phyloP scores from a whole-genome alignment of 225 moss, liverwort and hornwort species.

The Antitrichia curtipendula region DNA sequence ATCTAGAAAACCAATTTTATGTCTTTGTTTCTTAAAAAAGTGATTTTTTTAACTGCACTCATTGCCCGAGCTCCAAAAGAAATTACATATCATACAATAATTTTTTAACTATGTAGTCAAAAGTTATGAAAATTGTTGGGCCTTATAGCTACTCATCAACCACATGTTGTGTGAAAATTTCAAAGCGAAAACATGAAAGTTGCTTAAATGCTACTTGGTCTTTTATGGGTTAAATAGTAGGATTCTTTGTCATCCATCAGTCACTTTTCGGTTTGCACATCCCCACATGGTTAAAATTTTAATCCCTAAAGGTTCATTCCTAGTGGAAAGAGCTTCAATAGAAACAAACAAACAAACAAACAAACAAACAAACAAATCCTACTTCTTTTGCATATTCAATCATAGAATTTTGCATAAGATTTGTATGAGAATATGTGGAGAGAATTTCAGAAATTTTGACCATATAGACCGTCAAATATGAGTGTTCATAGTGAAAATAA shows the following conservation, averaged over 20 bases:
- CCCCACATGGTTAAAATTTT: neutral
- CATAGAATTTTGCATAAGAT: neutral
- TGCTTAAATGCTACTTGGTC: too few relatives aligned
- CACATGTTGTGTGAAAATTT: too few relatives aligned
- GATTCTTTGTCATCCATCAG: neutral
- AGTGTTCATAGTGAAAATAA: neutral
- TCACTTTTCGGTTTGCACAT: fast-evolving
- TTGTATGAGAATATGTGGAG: neutral
- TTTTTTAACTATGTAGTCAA: too few relatives aligned
- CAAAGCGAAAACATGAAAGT: too few relatives aligned
- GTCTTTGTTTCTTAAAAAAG: too few relatives aligned
- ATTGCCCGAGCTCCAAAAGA: too few relatives aligned
- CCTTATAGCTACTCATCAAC: too few relatives aligned
- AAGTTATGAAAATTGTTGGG: too few relatives aligned
- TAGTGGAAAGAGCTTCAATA: neutral
- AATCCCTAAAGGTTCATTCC: neutral
- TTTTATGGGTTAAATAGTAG: neutral
- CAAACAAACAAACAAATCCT: neutral
- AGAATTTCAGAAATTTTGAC: neutral
- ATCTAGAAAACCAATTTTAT: too few relatives aligned
- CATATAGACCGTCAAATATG: neutral
- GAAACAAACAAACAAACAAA: too few relatives aligned
- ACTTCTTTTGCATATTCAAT: neutral
- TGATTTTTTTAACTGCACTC: too few relatives aligned
- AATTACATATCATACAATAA: too few relatives aligned